These are phyloP conservation scores for Dendrocalamus sinicus DNA, from an alignment of 176 grass and related monocot genomes.

Conservation along the genomic window DNA sequence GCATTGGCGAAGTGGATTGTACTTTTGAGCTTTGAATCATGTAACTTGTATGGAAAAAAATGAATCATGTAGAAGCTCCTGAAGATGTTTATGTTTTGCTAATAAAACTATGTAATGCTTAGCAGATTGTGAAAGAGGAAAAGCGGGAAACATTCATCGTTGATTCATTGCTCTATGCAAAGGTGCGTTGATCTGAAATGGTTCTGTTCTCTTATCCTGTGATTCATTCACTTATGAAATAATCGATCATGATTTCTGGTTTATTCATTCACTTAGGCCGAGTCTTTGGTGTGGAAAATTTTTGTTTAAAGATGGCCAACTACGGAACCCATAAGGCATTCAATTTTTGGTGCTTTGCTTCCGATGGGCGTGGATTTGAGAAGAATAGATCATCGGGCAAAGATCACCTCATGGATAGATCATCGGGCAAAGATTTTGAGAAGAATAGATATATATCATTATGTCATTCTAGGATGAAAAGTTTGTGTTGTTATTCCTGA, in stretches of 20 bases:
- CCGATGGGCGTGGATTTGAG: neutral
- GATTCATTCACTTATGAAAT: slow-evolving; percentile 25
- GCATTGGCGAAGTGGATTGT: neutral
- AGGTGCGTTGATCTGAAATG: slow-evolving; percentile 48
- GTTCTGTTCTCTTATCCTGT: slow-evolving; percentile 1
- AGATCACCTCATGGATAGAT: too few relatives aligned
- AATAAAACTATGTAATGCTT: slow-evolving; percentile 23
- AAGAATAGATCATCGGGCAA: too few relatives aligned
- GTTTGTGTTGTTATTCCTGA: too few relatives aligned
- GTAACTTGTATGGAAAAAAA: slow-evolving; percentile 3
- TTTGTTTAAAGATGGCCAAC: slow-evolving; percentile 21
- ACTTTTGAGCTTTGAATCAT: neutral
- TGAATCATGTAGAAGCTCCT: slow-evolving; percentile 24
- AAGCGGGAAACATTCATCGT: slow-evolving; percentile 81
- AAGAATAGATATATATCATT: too few relatives aligned
- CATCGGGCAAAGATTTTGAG: too few relatives aligned
- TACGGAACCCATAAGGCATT: slow-evolving; percentile 9
- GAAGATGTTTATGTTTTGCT: neutral
- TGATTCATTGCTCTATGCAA: slow-evolving; percentile 77
- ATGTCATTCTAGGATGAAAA: too few relatives aligned
- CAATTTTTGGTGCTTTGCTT: slow-evolving; percentile 42
- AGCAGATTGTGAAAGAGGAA: slow-evolving; percentile 86
- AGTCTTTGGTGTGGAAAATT: neutral
- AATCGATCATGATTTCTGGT: slow-evolving; percentile 1
- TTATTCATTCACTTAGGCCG: too few relatives aligned